phyloP scores from a whole-genome alignment of 2,329 filamentous ascomycete genomes.

The Monilinia vaccinii-corymbosi region DNA sequence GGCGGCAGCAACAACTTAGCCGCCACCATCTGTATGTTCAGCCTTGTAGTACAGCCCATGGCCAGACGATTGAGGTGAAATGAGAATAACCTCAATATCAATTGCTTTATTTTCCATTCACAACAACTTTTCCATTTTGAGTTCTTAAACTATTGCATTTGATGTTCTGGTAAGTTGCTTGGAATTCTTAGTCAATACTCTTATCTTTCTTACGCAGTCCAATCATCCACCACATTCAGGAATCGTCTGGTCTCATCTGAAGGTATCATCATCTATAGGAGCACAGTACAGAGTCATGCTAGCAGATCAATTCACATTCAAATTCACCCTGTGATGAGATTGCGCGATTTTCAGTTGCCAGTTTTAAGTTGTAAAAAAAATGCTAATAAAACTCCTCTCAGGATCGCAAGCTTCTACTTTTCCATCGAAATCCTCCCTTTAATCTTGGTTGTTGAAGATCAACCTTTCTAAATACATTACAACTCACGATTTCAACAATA shows the following conservation, averaged over 20 bases:
- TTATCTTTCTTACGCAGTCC: background rate
- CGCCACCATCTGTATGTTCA: background rate
- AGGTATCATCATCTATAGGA: background rate
- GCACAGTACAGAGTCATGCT: background rate
- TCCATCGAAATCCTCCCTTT: background rate
- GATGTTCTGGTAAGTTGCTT: background rate
- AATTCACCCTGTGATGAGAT: background rate
- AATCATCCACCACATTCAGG: background rate
- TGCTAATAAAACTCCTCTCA: slow-evolving; percentile 5
- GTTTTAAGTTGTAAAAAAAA: background rate
- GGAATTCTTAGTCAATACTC: background rate
- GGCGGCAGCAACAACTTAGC: background rate
- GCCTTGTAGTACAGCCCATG: background rate
- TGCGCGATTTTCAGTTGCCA: background rate
- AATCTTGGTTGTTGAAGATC: background rate
- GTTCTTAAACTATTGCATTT: background rate
- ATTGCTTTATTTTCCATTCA: background rate
- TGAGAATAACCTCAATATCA: background rate
- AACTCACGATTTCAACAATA: background rate
- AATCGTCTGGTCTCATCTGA: background rate
- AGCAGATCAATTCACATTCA: background rate
- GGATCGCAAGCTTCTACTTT: background rate
- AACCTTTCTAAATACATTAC: background rate
- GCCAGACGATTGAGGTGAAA: background rate
- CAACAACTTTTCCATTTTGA: background rate